Conservation (phyloP, 352 stramenopile genomes). For the Peronosclerospora sorghi region DNA sequence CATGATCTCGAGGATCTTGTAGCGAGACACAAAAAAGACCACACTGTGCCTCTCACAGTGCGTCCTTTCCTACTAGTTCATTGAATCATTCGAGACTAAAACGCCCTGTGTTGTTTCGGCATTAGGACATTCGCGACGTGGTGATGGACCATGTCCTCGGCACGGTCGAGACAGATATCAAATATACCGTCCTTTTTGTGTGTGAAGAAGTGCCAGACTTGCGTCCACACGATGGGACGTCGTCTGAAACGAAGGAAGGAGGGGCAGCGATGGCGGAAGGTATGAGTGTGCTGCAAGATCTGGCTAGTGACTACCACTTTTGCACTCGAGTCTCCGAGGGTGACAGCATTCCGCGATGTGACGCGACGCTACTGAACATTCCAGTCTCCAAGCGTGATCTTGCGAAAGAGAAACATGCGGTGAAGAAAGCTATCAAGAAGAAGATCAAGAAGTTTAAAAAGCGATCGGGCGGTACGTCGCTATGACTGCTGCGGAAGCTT, state of each 20-base stretch:
- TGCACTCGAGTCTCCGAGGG: slow-evolving; percentile 46
- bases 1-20: slow-evolving; percentile 32
- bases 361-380: slow-evolving; percentile 55
- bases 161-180: slow-evolving; percentile 42
- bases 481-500: neutral
- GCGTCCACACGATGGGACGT: slow-evolving; percentile 3
- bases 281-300: slow-evolving; percentile 28
- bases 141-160: slow-evolving; percentile 57
- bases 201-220: slow-evolving; percentile 64
- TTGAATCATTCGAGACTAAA: too few species aligned
- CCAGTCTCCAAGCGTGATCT: slow-evolving; percentile 66
- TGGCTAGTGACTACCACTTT: slow-evolving; percentile 33
- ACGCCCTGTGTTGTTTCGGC: neutral
- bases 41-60: slow-evolving; percentile 36
- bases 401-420: slow-evolving; percentile 60
- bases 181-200: slow-evolving; percentile 53
- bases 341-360: slow-evolving; percentile 67
- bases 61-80: too few species aligned
- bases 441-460: slow-evolving; percentile 87
- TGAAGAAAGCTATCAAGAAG: slow-evolving; percentile 77
- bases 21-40: slow-evolving; percentile 12
- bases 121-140: slow-evolving; percentile 50
- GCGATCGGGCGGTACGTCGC: slow-evolving; percentile 26
- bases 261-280: neutral
- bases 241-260: slow-evolving; percentile 2